A percentile compares a stretch with the other conserved stretches of the same genome.
phyloP scores from a whole-genome alignment of 225 moss, liverwort and hornwort genomes.

The Thuidium tamariscinum region DNA sequence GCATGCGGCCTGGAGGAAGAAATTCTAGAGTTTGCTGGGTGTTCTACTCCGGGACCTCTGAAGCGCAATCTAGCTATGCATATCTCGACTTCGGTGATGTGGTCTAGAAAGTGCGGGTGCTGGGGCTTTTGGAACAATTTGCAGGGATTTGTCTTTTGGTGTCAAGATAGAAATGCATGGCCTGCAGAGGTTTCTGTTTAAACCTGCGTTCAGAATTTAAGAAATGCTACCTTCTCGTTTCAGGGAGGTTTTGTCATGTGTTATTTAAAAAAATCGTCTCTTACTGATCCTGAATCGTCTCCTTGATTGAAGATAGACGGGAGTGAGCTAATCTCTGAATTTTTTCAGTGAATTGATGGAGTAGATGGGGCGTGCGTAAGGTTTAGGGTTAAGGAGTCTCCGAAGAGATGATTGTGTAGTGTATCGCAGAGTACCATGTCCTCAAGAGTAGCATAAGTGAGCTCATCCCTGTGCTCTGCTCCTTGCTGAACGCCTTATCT shows the following conservation, averaged over 20 bases:
- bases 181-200: not conserved
- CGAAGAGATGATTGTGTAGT: not conserved
- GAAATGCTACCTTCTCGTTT: not conserved
- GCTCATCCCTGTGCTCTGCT: not conserved
- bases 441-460: not conserved
- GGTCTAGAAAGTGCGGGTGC: not conserved
- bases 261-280: too few species aligned
- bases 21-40: not conserved
- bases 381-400: not conserved
- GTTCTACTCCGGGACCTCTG: not conserved
- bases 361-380: not conserved
- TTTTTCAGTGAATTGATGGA: not conserved
- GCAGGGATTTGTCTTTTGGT: not conserved
- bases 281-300: not conserved
- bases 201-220: not conserved
- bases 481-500: not conserved
- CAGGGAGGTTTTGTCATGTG: not conserved
- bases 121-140: not conserved
- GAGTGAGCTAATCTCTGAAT: not conserved
- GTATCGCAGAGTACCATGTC: not conserved
- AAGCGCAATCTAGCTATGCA: not conserved
- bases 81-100: not conserved
- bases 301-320: not conserved
- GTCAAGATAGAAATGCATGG: not conserved
- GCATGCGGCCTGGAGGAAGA: not conserved